These are phyloP conservation scores for Saprolegnia diclina DNA, from an alignment of 352 stramenopile genomes.

Conservation along the genomic window DNA sequence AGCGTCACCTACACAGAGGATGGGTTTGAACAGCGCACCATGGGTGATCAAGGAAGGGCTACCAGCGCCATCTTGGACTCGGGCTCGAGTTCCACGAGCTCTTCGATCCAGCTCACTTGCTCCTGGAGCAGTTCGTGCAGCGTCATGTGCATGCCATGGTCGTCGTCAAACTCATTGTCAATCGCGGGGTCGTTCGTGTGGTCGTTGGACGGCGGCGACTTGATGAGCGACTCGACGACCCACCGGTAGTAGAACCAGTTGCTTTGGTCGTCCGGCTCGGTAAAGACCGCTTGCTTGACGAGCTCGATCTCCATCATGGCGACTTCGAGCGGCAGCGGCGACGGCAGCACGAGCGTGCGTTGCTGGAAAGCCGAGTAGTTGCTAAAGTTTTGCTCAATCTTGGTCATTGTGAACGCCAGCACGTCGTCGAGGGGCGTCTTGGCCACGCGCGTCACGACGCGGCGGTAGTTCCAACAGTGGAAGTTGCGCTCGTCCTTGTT, in stretches of 20 bases:
- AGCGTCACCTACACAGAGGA: slow-evolving; percentile 17
- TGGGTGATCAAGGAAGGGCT: slow-evolving; percentile 42
- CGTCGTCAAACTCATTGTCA: slow-evolving; percentile 21
- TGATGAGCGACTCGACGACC: slow-evolving; percentile 79
- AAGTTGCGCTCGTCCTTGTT: slow-evolving; percentile 97
- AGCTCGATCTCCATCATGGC: slow-evolving; percentile 71
- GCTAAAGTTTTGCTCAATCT: slow-evolving; percentile 97
- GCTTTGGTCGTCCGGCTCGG: slow-evolving; percentile 97
- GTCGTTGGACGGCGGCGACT: slow-evolving; percentile 36
- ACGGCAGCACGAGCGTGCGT: slow-evolving; percentile 46
- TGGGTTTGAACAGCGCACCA: slow-evolving; percentile 25
- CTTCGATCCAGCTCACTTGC: slow-evolving; percentile 71
- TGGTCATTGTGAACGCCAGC: slow-evolving; percentile 91
- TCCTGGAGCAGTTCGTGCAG: slow-evolving; percentile 59
- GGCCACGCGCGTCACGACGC: slow-evolving; percentile 57
- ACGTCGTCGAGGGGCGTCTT: slow-evolving; percentile 60
- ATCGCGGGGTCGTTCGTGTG: neutral
- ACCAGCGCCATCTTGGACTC: slow-evolving; percentile 70
- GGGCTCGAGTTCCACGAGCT: slow-evolving; percentile 76
- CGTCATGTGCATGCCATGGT: slow-evolving; percentile 16
- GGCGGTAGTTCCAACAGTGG: slow-evolving; percentile 98
- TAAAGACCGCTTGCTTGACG: slow-evolving; percentile 96
- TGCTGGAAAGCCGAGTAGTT: slow-evolving; percentile 95
- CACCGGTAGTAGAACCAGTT: slow-evolving; percentile 98
- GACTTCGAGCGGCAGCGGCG: slow-evolving; percentile 44